Evolutionary conservation across 2,329 filamentous ascomycete species (phyloP), one percentile per base, ranked within the genome.

Genomic region (Shiraia sp.): DNA sequence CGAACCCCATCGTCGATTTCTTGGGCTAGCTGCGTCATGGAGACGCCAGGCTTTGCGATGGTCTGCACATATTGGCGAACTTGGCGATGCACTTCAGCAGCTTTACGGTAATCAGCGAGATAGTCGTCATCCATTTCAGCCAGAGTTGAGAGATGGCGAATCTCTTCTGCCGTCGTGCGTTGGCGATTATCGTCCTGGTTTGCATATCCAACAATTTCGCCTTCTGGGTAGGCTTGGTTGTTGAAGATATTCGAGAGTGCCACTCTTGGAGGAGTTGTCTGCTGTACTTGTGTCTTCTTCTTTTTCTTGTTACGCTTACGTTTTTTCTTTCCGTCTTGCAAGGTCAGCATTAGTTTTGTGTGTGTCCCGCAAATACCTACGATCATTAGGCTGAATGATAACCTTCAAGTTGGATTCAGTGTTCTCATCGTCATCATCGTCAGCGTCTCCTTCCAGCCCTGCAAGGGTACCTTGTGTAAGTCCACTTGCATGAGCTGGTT

Each of bases 81-180:
- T 66, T 95, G 88, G 44, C 90, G 83, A 68, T 95, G 89, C 10
- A 88, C 81, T 70, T 95, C 90, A n/a, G 89, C 88, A 28, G 83
- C 89, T 63, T 92, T 81, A 47, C 90, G 86, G 66, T 91, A 93
- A 61, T 95, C 88, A 38, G 77, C 75, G 39, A 93, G 70, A 70
- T 88, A 91, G 37, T 88, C 83, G 52, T 80, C 82, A 63, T 89
- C 84, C 75, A 90, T 82, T 56, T 86, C 85, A 63, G 89, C 83
- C 31, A 64, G 27, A n/a, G 63, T 62, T 10, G 63, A 53, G 14
- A 91, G 74, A 63, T 92, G 83, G 30, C 88, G 82, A 71, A 90
- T 86, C 73, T 95, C 89, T 69, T 91, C 88, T 62, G 77, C 82
- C 7, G 88, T 93, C 3, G 86, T 92, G 45, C 89, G 84, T 64